These are phyloP conservation scores for Terana coerulea DNA, from an alignment of 768 basidiomycete species.

Conservation along the genomic window DNA sequence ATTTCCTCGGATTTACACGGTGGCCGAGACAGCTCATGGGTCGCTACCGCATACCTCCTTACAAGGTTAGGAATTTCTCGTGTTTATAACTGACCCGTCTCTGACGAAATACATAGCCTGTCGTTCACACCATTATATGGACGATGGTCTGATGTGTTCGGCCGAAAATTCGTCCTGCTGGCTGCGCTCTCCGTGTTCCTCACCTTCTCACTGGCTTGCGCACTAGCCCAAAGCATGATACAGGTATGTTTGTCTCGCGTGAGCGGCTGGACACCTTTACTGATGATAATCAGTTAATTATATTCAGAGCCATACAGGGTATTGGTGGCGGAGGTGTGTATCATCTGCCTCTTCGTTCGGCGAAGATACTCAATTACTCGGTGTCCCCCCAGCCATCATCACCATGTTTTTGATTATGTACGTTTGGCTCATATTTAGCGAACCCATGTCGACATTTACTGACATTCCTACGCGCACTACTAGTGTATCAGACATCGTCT, in stretches of 20 bases:
- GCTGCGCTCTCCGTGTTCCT: conserved; percentile 13
- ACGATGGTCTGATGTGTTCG: conserved; percentile 21
- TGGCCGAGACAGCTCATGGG: conserved; percentile 15
- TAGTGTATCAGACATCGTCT: conserved; percentile 33
- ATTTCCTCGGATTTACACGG: conserved; percentile 16
- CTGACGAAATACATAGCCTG: not conserved
- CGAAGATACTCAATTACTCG: not conserved
- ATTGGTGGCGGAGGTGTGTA: conserved; percentile 14
- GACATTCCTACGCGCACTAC: conserved; percentile 9
- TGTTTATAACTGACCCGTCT: not conserved
- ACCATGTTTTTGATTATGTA: conserved; percentile 21
- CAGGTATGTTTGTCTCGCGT: conserved; percentile 4
- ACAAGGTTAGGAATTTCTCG: conserved; percentile 10
- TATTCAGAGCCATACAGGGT: conserved; percentile 19
- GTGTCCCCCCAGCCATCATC: conserved; percentile 12
- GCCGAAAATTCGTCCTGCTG: conserved; percentile 15
- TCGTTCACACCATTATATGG: conserved; percentile 19
- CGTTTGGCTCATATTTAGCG: not conserved
- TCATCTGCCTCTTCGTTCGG: not conserved
- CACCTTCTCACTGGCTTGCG: conserved; percentile 17
- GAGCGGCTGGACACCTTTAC: not conserved
- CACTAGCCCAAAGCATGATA: conserved; percentile 15
- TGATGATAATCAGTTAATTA: conserved; percentile 14
- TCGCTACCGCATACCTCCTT: conserved; percentile 17
- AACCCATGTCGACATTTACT: not conserved